These are phyloP conservation scores for Nectriaceae sp. DNA, from an alignment of 2,329 filamentous ascomycete species.

Conservation along the genomic window DNA sequence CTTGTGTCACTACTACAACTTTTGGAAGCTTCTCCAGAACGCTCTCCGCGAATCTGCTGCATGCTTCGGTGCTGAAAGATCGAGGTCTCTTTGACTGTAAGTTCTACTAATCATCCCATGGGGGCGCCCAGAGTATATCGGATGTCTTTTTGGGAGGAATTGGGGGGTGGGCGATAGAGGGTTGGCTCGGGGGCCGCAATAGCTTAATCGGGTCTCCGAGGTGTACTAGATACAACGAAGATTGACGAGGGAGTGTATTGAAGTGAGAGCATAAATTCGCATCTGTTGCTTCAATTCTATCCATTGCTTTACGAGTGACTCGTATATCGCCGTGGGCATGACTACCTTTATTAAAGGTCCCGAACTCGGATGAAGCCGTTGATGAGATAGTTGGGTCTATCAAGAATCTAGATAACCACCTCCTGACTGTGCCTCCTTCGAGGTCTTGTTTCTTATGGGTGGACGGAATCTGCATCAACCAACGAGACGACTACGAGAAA, in stretches of 20 bases:
- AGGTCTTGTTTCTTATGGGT: background rate
- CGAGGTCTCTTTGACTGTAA: constrained; percentile 15
- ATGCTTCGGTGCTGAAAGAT: constrained; percentile 5
- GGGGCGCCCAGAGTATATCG: constrained; percentile 13
- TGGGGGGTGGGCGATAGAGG: constrained; percentile 18
- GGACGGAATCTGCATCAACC: background rate
- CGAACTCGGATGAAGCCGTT: no score
- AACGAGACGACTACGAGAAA: background rate
- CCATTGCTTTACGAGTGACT: no score
- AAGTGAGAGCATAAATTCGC: constrained; percentile 13
- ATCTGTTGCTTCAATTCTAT: no score
- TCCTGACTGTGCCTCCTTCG: no score
- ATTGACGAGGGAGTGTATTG: constrained; percentile 4
- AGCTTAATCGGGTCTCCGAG: constrained; percentile 14
- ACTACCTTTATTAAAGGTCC: no score
- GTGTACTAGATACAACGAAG: constrained; percentile 29
- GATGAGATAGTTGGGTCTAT: no score
- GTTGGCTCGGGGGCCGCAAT: constrained; percentile 8
- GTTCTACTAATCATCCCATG: constrained; percentile 19
- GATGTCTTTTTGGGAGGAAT: constrained; percentile 10
- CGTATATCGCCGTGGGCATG: no score
- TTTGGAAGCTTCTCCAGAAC: constrained; percentile 6
- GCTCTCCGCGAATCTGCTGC: constrained; percentile 10
- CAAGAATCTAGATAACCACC: no score
- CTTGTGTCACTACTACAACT: constrained; percentile 14